Evolutionary conservation across 148 eudicot genomes (phyloP), one percentile per base, ranked within the genome.

Genomic region (Diospyros kaki): DNA sequence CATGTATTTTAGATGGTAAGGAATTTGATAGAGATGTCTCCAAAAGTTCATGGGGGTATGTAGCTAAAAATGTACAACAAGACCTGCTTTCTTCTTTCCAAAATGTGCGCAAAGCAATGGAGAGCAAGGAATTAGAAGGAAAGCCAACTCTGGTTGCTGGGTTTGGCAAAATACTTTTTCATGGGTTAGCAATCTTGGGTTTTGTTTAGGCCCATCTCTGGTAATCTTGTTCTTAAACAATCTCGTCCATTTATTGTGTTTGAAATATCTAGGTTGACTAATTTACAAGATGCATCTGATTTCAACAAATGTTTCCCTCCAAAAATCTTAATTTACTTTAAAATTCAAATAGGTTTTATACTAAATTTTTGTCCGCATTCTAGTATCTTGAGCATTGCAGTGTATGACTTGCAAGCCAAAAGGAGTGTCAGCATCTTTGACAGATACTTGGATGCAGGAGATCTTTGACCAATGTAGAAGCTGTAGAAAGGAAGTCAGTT

Each of bases 81-180:
- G 79, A 76, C 56, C 54, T 76, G 42, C 18, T 76, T 69, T 61
- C 68, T 13, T 58, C 79, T 50, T 61, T 76, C 60, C 67, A 61
- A 71, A 48, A 39, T 15, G 51, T 69, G 46, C 60, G 64, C 48
- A 10, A 61, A 58, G 50, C 39, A 48, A 69, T 69, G 53, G 12
- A 56, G 62, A 58, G 65, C 75, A 54, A 41, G 39, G 75, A 72
- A 17, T 59, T 58, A 68, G 54, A 39, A n/a, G 40, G 61, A 51
- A 76, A 59, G 58, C 74, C 79, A 61, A 45, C 46, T 61, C 79
- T 76, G 58, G 74, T 69, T 60, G 68, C 68, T 15, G 54, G 74
- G 10, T 46, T 76, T 50, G 79, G 79, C 54, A 61, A 52, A 62
- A 11, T 69, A 52, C 59, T 76, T 51, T 76, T 76, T 52, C 68